Evolutionary conservation across 2,329 filamentous ascomycete species (phyloP).

Genomic region (Fusarium lyarnte): DNA sequence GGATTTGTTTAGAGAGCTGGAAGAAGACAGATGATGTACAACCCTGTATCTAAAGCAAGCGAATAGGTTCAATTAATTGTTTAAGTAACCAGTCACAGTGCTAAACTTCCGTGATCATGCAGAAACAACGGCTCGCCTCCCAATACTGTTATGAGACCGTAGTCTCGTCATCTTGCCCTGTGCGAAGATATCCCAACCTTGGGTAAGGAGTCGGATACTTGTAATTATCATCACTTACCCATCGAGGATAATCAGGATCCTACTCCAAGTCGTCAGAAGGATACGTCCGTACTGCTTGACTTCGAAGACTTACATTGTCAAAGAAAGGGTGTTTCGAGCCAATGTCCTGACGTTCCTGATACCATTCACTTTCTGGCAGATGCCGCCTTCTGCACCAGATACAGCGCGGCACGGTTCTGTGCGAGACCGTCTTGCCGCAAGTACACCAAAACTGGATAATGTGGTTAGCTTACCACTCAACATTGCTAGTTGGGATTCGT

Average conservation of each 20-base stretch:
- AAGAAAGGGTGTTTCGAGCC: slow-evolving; percentile 19
- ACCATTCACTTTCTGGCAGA: slow-evolving; percentile 17
- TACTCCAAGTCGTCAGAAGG: fast-evolving
- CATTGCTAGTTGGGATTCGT: fast-evolving
- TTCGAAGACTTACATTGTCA: slow-evolving; percentile 4
- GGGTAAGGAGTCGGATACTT: slow-evolving; percentile 23
- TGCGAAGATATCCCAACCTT: background rate
- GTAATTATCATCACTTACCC: background rate
- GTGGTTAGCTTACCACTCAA: background rate
- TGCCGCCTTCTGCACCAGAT: slow-evolving; percentile 33
- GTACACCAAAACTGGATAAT: slow-evolving; percentile 23
- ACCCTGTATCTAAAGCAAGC: background rate
- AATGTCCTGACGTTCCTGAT: background rate
- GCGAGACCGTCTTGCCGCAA: slow-evolving; percentile 1
- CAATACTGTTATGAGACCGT: fast-evolving
- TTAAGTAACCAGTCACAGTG: background rate
- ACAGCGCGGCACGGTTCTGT: background rate
- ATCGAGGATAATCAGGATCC: slow-evolving; percentile 23
- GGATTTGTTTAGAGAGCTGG: background rate
- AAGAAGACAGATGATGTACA: background rate
- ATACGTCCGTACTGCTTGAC: fast-evolving
- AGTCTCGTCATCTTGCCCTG: background rate
- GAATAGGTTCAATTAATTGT: fast-evolving
- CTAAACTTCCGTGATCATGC: background rate
- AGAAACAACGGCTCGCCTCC: fast-evolving